phyloP scores from a whole-genome alignment of 202 grass and related monocot species.

The Panicum hallii region DNA sequence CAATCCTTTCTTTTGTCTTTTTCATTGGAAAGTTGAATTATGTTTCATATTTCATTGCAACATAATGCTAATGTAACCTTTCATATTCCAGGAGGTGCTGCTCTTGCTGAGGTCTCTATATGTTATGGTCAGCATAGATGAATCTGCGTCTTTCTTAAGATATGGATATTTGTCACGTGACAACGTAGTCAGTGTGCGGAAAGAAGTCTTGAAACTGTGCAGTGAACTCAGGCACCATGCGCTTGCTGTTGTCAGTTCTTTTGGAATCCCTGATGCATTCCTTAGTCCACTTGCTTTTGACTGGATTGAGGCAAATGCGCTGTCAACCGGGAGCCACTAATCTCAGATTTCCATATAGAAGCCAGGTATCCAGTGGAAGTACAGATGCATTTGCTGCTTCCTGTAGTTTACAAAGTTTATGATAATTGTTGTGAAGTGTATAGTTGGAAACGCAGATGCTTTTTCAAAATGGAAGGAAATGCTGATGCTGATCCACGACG shows the following conservation, averaged over 20 bases:
- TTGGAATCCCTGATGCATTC: constrained; percentile 91
- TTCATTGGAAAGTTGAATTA: neutral
- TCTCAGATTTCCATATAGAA: neutral
- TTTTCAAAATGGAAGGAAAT: neutral
- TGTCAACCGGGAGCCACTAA: constrained; percentile 64
- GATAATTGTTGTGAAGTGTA: constrained; percentile 33
- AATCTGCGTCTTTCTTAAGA: constrained; percentile 84
- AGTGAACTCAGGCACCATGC: constrained; percentile 79
- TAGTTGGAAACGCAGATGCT: constrained; percentile 1
- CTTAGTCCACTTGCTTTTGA: constrained; percentile 97
- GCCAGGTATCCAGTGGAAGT: neutral
- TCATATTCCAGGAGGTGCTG: constrained; percentile 70
- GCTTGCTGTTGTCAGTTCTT: constrained; percentile 77
- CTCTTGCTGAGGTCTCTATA: constrained; percentile 90
- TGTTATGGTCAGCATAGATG: constrained; percentile 76
- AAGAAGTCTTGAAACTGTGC: constrained; percentile 79
- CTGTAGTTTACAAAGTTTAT: neutral
- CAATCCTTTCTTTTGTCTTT: neutral
- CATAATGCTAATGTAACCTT: constrained; percentile 13
- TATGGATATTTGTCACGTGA: constrained; percentile 75
- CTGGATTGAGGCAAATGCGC: constrained; percentile 88
- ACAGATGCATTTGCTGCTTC: constrained; percentile 21
- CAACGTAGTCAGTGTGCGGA: constrained; percentile 68
- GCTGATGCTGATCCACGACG: constrained; percentile 10
- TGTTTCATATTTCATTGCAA: neutral